Conservation (phyloP, 805 yeast species). For the Phaffomyces antillensis region DNA sequence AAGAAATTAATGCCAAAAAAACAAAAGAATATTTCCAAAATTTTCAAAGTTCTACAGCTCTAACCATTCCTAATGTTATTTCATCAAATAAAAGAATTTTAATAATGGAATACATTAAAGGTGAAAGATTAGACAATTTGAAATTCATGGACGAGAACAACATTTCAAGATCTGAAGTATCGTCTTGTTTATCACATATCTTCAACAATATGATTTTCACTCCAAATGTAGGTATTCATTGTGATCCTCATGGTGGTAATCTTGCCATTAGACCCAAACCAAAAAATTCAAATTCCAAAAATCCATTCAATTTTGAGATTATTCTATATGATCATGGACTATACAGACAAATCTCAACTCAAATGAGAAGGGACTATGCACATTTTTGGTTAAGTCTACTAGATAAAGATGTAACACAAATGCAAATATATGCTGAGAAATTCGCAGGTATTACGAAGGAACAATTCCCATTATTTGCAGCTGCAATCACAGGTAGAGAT, state of each 20-base stretch:
- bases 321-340: conserved; percentile 92
- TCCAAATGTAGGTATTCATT: conserved; percentile 85
- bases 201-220: conserved; percentile 95
- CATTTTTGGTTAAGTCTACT: conserved; percentile 88
- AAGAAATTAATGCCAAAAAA: conserved; percentile 71
- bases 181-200: conserved; percentile 79
- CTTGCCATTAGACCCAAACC: conserved; percentile 61
- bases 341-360: conserved; percentile 74
- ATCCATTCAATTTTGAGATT: conserved; percentile 78
- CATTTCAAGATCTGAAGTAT: conserved; percentile 72
- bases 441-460: conserved; percentile 75
- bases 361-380: conserved; percentile 76
- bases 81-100: conserved; percentile 64
- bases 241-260: conserved; percentile 98
- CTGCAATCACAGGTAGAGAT: conserved; percentile 94
- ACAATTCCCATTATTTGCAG: conserved; percentile 78
- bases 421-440: conserved; percentile 67
- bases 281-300: conserved; percentile 9
- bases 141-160: conserved; percentile 52
- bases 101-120: conserved; percentile 81
- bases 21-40: conserved; percentile 62
- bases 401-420: conserved; percentile 55
- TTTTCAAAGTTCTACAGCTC: conserved; percentile 57
- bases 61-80: conserved; percentile 68
- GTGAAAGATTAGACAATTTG: conserved; percentile 76